Conservation (phyloP, 345 rosid genomes). For the Erysimum cheiranthoides region DNA sequence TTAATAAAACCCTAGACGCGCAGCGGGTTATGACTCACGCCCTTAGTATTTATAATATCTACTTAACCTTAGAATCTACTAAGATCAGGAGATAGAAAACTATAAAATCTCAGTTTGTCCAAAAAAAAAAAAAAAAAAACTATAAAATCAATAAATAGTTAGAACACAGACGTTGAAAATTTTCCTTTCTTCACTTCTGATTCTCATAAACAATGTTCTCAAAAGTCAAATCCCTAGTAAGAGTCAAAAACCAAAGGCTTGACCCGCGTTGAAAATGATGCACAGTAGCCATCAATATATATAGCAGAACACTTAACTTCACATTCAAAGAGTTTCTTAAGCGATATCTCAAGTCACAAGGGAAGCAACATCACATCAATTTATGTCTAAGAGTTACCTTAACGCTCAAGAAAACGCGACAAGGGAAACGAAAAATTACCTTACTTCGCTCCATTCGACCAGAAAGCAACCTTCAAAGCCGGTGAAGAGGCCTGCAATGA, state of each 20-base stretch:
- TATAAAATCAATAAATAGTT: too few relatives aligned
- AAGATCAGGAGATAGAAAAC: too few relatives aligned
- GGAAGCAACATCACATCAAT: constrained; percentile 32
- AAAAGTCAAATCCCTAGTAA: too few relatives aligned
- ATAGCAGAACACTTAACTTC: constrained; percentile 3
- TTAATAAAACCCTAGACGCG: too few relatives aligned
- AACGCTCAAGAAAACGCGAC: constrained; percentile 11
- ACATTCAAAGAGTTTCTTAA: background rate
- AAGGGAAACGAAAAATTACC: constrained; percentile 38
- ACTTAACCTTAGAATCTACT: too few relatives aligned
- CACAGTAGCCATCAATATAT: too few relatives aligned
- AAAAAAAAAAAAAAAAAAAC: too few relatives aligned
- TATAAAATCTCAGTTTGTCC: too few relatives aligned
- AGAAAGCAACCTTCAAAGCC: constrained; percentile 62
- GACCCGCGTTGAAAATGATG: constrained; percentile 28
- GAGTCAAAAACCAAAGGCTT: constrained; percentile 44
- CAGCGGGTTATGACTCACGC: too few relatives aligned
- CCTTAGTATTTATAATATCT: too few relatives aligned
- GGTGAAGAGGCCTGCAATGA: constrained; percentile 62
- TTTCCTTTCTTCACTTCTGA: constrained; percentile 14
- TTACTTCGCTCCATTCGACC: constrained; percentile 60
- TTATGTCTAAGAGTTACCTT: constrained; percentile 24
- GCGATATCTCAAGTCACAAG: background rate
- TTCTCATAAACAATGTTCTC: constrained; percentile 13
- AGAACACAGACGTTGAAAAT: too few relatives aligned